Evolutionary conservation across 1,284 basidiomycete genomes (phyloP).

Genomic region (Pseudozyma hubeiensis): DNA sequence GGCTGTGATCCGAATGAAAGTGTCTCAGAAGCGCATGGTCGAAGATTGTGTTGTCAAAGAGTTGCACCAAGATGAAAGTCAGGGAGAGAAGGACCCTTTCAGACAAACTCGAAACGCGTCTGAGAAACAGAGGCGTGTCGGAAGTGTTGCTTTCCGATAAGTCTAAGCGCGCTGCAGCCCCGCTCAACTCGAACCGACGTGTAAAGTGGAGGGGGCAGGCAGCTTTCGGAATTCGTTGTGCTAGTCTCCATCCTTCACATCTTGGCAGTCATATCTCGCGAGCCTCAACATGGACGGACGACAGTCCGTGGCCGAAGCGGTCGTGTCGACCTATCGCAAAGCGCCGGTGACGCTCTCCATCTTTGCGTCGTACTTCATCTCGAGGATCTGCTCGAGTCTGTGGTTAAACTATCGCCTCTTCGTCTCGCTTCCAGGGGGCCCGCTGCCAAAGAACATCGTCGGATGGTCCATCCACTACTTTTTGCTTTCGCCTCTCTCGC

Average conservation of each 20-base stretch:
- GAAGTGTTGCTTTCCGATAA: slow-evolving; percentile 13
- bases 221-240: too few relatives aligned
- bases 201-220: slow-evolving; percentile 30
- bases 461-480: slow-evolving; percentile 45
- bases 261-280: neutral
- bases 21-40: neutral
- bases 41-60: too few relatives aligned
- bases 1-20: neutral
- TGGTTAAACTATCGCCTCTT: slow-evolving; percentile 44
- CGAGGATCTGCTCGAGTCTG: slow-evolving; percentile 22
- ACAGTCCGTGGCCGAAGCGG: slow-evolving; percentile 8
- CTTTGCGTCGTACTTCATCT: slow-evolving; percentile 34
- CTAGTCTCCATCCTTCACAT: too few relatives aligned
- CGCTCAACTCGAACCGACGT: slow-evolving; percentile 5
- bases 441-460: slow-evolving; percentile 41
- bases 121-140: slow-evolving; percentile 1
- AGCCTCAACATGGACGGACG: slow-evolving; percentile 6
- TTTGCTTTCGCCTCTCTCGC: slow-evolving; percentile 31
- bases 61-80: neutral
- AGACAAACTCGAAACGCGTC: slow-evolving; percentile 4
- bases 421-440: slow-evolving; percentile 38
- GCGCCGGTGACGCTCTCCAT: slow-evolving; percentile 36
- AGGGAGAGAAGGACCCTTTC: slow-evolving; percentile 3
- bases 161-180: slow-evolving; percentile 3
- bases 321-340: slow-evolving; percentile 28